A percentile compares a stretch with the other conserved stretches of the same genome.
phyloP scores from a whole-genome alignment of 768 basidiomycete species.

The Cystobasidium ongulense region DNA sequence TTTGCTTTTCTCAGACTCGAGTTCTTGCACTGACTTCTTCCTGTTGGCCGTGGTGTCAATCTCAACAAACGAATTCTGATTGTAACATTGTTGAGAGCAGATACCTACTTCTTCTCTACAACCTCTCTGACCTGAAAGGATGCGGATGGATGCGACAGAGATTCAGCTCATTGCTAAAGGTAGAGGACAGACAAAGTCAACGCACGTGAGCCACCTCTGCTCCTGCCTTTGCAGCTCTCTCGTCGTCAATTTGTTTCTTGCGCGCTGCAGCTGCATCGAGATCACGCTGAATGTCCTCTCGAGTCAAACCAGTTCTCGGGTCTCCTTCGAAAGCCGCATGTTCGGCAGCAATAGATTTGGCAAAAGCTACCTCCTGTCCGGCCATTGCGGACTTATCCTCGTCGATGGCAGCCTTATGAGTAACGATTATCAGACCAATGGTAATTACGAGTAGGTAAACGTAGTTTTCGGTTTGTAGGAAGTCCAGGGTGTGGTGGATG shows the following conservation, averaged over 20 bases:
- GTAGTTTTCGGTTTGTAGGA: too few species aligned
- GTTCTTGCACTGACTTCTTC: neutral
- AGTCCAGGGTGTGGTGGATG: neutral
- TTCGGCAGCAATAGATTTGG: slow-evolving; percentile 17
- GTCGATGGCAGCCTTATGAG: slow-evolving; percentile 5
- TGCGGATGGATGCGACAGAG: too few species aligned
- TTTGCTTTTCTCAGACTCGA: neutral
- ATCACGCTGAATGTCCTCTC: neutral
- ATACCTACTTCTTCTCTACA: neutral
- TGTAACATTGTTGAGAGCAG: too few species aligned
- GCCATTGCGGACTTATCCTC: neutral
- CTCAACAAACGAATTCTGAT: too few species aligned
- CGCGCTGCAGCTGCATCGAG: neutral
- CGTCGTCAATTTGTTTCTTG: slow-evolving; percentile 11
- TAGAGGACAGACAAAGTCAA: too few species aligned
- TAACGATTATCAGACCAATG: neutral
- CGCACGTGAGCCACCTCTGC: neutral
- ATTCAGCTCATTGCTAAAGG: too few species aligned
- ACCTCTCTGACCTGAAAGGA: slow-evolving; percentile 2
- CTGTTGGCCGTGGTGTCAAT: neutral
- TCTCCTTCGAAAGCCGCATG: neutral
- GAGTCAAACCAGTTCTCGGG: neutral
- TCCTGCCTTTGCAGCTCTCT: neutral
- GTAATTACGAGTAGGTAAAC: neutral
- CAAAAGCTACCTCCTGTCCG: slow-evolving; percentile 10